Base-by-base conservation (phyloP, 352 stramenopile species). In the Phytophthora chlamydospora region DNA sequence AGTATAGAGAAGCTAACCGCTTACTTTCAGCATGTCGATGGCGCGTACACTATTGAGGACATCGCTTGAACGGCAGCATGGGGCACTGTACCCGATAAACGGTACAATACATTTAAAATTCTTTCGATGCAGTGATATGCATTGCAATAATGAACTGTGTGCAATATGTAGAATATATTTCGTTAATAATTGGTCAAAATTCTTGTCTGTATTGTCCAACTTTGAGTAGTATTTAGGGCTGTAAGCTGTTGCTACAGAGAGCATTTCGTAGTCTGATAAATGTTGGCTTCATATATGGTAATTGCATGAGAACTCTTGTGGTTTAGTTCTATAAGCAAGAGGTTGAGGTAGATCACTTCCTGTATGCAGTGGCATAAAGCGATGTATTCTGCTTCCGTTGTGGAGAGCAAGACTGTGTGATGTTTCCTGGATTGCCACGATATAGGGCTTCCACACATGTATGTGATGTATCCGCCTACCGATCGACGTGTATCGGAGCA, bases 321-420 rank as follows among this genome's bases (percentile, higher is more conserved):
- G 8, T 32, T 32, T 46, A 46, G 7, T 32, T 46, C n/a, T 46
- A 12, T 9, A 3, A 34, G 19, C 11, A 59, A n/a, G 12, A 60
- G n/a, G 1, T 55, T 50, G 11, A 68, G 36, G 42, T 57, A 73
- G 19, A 61, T 44, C 17, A 41, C 32, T 41, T 72, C 40, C 39
- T 69, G 62, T 33, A 69, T 60, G 43, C 54, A 59, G n/a, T 71
- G 56, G 14, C 62, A 66, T 8, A 62, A 29, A 12, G 62, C 56
- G 7, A 71, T 55, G 36, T 62, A 66, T 21, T 66, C 50, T n/a
- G 58, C 44, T 27, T 71, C 43, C 34, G 62, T 62, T 40, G 62
- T 73, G 4, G 53, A 67, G n/a, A 77, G 19, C 29, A 73, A 45
- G 2, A 73, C 58, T 3, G 50, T 62, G 45, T 66, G 57, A 14